Evolutionary conservation across 768 basidiomycete species (phyloP).

Genomic region (Tricholoma sp.): DNA sequence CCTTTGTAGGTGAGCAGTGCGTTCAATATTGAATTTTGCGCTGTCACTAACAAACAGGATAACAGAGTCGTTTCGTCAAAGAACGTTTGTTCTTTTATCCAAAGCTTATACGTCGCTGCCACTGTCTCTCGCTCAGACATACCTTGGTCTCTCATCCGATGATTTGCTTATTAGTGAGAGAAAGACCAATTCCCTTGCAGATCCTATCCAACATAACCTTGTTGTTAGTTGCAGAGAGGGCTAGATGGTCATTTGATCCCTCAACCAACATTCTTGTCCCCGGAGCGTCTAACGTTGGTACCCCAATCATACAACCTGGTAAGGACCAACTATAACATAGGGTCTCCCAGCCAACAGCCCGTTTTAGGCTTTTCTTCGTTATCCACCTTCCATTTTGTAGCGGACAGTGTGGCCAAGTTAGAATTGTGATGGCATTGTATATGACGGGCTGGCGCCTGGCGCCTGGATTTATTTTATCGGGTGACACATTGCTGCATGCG

Average conservation of each 20-base stretch:
- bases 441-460: background rate
- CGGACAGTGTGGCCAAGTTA: conserved; percentile 48
- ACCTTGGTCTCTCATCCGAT: conserved; percentile 46
- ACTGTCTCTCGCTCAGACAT: conserved; percentile 45
- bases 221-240: conserved; percentile 33
- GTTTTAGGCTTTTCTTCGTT: conserved; percentile 38
- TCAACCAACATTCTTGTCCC: conserved; percentile 43
- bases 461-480: background rate
- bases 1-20: conserved; percentile 49
- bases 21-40: background rate
- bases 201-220: background rate
- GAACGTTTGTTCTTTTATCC: conserved; percentile 51
- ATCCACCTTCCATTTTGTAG: conserved; percentile 43
- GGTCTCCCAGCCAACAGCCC: background rate
- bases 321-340: background rate
- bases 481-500: background rate
- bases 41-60: conserved; percentile 2
- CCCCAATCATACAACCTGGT: conserved; percentile 7
- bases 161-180: conserved; percentile 33
- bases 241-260: conserved; percentile 50
- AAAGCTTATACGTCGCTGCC: conserved; percentile 64
- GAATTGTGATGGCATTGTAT: conserved; percentile 25
- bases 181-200: background rate
- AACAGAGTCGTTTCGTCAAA: conserved; percentile 53
- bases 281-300: background rate